Base-by-base conservation (phyloP, 192 early-diverging fungal genomes). In the Rhizoclosmatium sp. region DNA sequence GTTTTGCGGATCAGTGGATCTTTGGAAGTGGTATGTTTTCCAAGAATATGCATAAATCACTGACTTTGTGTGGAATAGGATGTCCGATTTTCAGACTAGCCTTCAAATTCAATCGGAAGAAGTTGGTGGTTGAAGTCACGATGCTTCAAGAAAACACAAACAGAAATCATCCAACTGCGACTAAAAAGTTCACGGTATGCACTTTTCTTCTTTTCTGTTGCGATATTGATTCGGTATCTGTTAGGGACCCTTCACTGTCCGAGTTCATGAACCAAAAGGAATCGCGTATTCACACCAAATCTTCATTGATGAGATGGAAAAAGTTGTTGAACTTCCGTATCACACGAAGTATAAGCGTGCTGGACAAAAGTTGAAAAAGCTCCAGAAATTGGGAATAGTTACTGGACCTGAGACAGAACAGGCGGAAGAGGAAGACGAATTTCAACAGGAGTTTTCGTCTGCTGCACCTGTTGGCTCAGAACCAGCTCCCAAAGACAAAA, bases 271-370 rank as follows among this genome's bases (percentile, higher is more conserved):
- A 78, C 89, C 89, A 19, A 79, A 79, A n/a, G 88, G 87, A 21
- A 82, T 65, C 2, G 83, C 83, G 23, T 89, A 89, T 78, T 89
- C 90, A 47, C 90, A 86, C 4, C 85, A 91, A 71, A 80, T 91
- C 19, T 74, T 94, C 51, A 92, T 99, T 59, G 91, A 93, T 48
- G 93, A 93, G 59, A 74, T 78, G 21, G 76, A 85, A 42, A 91
- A 96, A 78, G 89, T 92, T 47, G 94, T 93, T 65, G 95, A 98
- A 75, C 92, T 99, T 21, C 93, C 92, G 69, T 99, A 97, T 82
- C 96, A 98, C 83, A 97, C 96, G 16, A 98, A 98, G 84, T 98
- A 99, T 83, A 98, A 98, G 86, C 93, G 97, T 80, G 96, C 91
- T 92, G 5, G 90, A 87, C 47, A 85, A 78, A 85, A 75, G 70